A percentile compares a stretch with the other conserved stretches of the same genome.
Conservation (phyloP, 2,329 filamentous ascomycete species). For the Lizonia empirigonia region DNA sequence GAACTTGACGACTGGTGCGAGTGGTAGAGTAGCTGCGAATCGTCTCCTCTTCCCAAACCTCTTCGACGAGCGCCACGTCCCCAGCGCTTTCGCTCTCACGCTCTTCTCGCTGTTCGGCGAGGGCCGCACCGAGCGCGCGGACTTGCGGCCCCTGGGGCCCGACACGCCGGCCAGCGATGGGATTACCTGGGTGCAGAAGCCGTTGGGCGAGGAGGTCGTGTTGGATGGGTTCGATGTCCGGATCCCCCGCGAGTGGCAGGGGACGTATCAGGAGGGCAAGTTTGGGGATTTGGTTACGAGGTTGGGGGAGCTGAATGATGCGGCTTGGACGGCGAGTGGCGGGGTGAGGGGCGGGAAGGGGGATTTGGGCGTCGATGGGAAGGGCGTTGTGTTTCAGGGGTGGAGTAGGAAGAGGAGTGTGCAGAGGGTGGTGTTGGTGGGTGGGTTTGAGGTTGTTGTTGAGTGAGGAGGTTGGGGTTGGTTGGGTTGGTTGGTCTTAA, state of each 20-base stretch:
- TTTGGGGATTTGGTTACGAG: conserved; percentile 24
- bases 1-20: no score
- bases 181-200: conserved; percentile 21
- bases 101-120: conserved; percentile 37
- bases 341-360: conserved; percentile 17
- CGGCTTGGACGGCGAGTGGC: conserved; percentile 26
- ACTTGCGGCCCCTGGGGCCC: conserved; percentile 32
- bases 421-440: conserved; percentile 7
- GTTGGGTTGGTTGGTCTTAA: no score
- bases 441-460: conserved; percentile 10
- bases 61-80: conserved; percentile 27
- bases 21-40: not conserved
- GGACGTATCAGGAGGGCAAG: conserved; percentile 27
- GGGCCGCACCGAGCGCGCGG: conserved; percentile 32
- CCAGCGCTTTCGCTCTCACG: conserved; percentile 27
- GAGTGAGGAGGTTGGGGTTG: not conserved
- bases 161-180: conserved; percentile 22
- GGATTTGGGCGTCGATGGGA: conserved; percentile 31
- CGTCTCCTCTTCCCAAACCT: conserved; percentile 26
- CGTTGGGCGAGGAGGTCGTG: conserved; percentile 35
- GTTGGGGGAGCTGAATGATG: conserved; percentile 25
- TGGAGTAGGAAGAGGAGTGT: conserved; percentile 16
- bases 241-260: conserved; percentile 33
- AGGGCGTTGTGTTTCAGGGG: conserved; percentile 28
- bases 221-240: conserved; percentile 40